These are phyloP conservation scores for Verticillium dahliae DNA, from an alignment of 2,329 filamentous ascomycete species.

Conservation along the genomic window DNA sequence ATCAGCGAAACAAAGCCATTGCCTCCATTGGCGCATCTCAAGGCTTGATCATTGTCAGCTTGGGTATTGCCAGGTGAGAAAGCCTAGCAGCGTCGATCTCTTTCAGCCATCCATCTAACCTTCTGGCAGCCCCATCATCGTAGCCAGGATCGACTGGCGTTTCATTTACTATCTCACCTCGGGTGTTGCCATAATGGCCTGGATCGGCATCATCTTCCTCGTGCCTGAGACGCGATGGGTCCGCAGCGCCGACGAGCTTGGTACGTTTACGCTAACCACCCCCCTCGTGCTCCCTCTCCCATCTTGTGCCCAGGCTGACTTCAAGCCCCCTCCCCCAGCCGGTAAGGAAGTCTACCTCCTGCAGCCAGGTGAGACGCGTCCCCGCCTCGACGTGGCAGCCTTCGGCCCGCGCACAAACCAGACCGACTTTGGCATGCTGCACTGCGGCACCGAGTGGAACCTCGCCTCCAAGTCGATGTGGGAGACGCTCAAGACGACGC, in stretches of 20 bases:
- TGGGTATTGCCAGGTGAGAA: conserved; percentile 16
- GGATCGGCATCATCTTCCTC: conserved; percentile 24
- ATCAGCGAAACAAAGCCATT: conserved; percentile 27
- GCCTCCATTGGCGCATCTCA: conserved; percentile 20
- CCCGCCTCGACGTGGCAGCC: conserved; percentile 8
- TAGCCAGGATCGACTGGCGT: conserved; percentile 23
- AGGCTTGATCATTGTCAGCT: conserved; percentile 21
- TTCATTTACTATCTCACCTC: conserved; percentile 27
- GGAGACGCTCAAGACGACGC: conserved; percentile 22
- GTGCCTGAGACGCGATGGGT: conserved; percentile 29
- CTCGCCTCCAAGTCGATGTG: conserved; percentile 14
- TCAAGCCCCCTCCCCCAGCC: background rate
- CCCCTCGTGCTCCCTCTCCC: background rate
- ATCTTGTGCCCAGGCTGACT: background rate
- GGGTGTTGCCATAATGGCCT: conserved; percentile 20
- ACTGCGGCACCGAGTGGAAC: conserved; percentile 20
- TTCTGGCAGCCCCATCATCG: conserved; percentile 17
- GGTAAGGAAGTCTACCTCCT: conserved; percentile 12
- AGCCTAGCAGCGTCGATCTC: background rate
- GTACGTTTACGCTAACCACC: conserved; percentile 4
- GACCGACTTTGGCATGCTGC: conserved; percentile 25
- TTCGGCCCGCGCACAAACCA: conserved; percentile 18
- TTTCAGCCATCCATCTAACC: background rate
- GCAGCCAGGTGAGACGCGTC: conserved; percentile 10
- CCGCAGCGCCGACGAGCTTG: conserved; percentile 21